A percentile compares a stretch with the other conserved stretches of the same genome.
Evolutionary conservation across 1,284 basidiomycete species (phyloP).

Genomic region (Phlebopus sp.): DNA sequence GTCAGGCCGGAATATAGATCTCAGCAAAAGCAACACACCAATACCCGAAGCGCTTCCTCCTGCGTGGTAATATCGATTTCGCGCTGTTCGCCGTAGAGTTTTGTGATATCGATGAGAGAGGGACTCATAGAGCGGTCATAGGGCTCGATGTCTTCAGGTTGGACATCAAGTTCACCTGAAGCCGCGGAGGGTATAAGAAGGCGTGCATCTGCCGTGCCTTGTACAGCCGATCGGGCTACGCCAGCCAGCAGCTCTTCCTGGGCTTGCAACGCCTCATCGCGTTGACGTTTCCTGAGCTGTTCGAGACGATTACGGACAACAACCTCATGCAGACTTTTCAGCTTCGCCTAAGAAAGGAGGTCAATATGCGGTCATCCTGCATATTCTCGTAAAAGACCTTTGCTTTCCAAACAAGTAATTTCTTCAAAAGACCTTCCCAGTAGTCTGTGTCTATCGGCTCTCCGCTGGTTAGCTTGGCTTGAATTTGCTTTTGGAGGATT

Average conservation of each 20-base stretch:
- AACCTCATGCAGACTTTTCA: conserved; percentile 91
- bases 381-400: conserved; percentile 52
- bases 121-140: conserved; percentile 88
- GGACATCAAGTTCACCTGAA: conserved; percentile 40
- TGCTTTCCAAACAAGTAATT: conserved; percentile 97
- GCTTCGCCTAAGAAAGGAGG: conserved; percentile 65
- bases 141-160: conserved; percentile 63
- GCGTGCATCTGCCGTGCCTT: conserved; percentile 36
- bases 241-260: conserved; percentile 89
- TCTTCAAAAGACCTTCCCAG: conserved; percentile 92
- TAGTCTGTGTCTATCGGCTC: conserved; percentile 98
- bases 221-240: conserved; percentile 56
- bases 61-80: conserved; percentile 75
- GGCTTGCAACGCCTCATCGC: conserved; percentile 90
- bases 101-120: conserved; percentile 63
- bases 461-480: conserved; percentile 84
- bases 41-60: conserved; percentile 57
- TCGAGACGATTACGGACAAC: conserved; percentile 95
- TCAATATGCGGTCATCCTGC: conserved; percentile 8
- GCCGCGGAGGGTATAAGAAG: conserved; percentile 33
- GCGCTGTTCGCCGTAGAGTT: conserved; percentile 72
- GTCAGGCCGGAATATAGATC: conserved; percentile 8
- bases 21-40: conserved; percentile 51
- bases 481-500: conserved; percentile 82
- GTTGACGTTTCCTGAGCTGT: conserved; percentile 90